Percentiles rank a stretch among this genome's conserved stretches.
These are phyloP conservation scores for Schizochytrium sp. DNA, from an alignment of 108 stramenopile genomes.

Conservation along the genomic window DNA sequence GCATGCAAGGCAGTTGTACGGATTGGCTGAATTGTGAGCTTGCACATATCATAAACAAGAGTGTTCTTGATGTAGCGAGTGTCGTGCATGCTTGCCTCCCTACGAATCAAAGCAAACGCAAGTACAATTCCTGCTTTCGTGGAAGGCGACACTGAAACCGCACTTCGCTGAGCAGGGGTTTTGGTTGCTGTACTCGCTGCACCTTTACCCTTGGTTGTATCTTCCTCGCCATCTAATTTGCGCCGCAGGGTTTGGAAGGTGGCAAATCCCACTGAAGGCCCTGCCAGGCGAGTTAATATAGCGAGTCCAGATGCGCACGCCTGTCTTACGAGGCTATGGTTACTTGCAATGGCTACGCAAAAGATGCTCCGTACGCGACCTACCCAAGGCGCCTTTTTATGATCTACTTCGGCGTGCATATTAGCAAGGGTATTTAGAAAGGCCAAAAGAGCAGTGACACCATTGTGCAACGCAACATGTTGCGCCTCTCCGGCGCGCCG, in stretches of 20 bases:
- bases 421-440: neutral
- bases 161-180: neutral
- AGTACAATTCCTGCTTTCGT: neutral
- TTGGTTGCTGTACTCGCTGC: neutral
- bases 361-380: conserved; percentile 5
- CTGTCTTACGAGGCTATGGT: neutral
- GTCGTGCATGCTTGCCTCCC: conserved; percentile 53
- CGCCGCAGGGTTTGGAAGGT: neutral
- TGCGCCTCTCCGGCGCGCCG: conserved; percentile 3
- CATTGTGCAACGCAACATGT: conserved; percentile 7
- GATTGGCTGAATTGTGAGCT: conserved; percentile 49
- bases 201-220: neutral
- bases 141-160: neutral
- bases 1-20: conserved; percentile 35
- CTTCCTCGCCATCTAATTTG: neutral
- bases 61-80: conserved; percentile 20
- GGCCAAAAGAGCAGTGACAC: conserved; percentile 9
- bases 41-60: conserved; percentile 45
- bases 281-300: conserved; percentile 7
- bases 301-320: conserved; percentile 27
- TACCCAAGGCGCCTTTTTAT: neutral
- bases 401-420: neutral
- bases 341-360: conserved; percentile 56
- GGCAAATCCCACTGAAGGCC: neutral
- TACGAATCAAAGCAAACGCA: conserved; percentile 9